Base-by-base conservation (phyloP, 164 flowering plant genomes). In the Amborella trichopoda region DNA sequence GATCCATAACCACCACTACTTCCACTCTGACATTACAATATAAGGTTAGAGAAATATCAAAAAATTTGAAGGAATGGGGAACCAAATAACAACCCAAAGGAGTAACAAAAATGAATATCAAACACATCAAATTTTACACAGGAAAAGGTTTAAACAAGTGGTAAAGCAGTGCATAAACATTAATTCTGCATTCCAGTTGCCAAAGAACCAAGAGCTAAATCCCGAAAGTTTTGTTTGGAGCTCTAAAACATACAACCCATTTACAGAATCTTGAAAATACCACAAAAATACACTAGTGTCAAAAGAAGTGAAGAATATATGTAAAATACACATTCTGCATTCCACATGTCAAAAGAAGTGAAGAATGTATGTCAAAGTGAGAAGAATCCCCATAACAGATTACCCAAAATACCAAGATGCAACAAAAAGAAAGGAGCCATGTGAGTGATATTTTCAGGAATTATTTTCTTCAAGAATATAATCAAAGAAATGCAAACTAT, bases 1-100 rank as follows among this genome's bases (percentile, higher is more conserved):
- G 62, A 69, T 53, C 93, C 93, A 76, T 83, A 80, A 28, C 67
- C 59, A 23, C 49, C 32, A n/a, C 41, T 48, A 17, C 48, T 38
- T 50, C 83, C 70, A 51, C 73, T 55, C 61, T 56, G 40, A 30
- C 34, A 30, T 8, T n/a, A n/a, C n/a, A n/a, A n/a, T n/a, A n/a
- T n/a, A n/a, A n/a, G n/a, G n/a, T n/a, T 8, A 30, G 34, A 30
- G 14, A 30, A 9, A 30, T 8, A 30, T 30, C 11, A 0, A 14
- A 30, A 9, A 8, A 0, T 8, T 30, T 30, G 14, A 8, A 30
- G 14, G 11, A 30, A 9, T 30, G 0, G 14, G 34, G 14, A 8
- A 30, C 9, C 34, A 30, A 30, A 14, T 8, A 30, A 30, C 34
- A 30, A 8, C 9, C 14, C 14, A 8, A 30, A 30, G 14, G 14